phyloP scores from a whole-genome alignment of 2,329 filamentous ascomycete genomes.

The Venturia effusa region DNA sequence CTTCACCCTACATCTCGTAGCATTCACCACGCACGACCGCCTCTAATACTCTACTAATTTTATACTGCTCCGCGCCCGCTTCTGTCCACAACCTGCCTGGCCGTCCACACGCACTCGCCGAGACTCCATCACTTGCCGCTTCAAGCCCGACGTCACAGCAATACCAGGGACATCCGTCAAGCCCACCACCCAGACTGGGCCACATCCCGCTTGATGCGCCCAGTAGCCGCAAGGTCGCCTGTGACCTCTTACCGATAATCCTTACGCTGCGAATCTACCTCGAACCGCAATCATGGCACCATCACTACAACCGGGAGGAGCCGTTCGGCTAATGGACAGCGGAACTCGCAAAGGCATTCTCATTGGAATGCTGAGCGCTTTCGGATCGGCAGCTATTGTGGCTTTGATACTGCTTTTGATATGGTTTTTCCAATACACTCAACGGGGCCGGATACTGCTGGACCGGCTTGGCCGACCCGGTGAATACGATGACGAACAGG shows the following conservation, averaged over 20 bases:
- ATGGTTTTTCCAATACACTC: conserved; percentile 90
- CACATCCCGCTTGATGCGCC: neutral
- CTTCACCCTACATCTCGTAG: neutral
- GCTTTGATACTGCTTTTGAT: conserved; percentile 69
- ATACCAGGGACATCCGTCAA: neutral
- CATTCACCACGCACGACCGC: neutral
- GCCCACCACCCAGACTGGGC: neutral
- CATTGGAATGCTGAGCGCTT: conserved; percentile 88
- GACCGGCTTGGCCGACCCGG: conserved; percentile 88
- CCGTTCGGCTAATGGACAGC: neutral
- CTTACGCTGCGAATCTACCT: neutral
- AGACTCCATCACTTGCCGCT: neutral
- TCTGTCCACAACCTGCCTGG: neutral
- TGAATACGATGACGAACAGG: conserved; percentile 94
- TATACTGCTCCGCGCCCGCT: neutral
- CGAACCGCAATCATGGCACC: conserved; percentile 1
- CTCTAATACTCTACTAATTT: neutral
- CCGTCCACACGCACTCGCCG: neutral
- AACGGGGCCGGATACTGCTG: conserved; percentile 77
- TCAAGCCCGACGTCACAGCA: neutral
- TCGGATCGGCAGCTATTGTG: conserved; percentile 81
- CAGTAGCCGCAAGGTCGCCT: neutral
- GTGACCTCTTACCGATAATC: neutral
- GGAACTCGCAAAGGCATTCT: conserved; percentile 65
- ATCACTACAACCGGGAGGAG: neutral